These are phyloP conservation scores for Boletellus ananas DNA, from an alignment of 768 basidiomycete species.

Conservation along the genomic window DNA sequence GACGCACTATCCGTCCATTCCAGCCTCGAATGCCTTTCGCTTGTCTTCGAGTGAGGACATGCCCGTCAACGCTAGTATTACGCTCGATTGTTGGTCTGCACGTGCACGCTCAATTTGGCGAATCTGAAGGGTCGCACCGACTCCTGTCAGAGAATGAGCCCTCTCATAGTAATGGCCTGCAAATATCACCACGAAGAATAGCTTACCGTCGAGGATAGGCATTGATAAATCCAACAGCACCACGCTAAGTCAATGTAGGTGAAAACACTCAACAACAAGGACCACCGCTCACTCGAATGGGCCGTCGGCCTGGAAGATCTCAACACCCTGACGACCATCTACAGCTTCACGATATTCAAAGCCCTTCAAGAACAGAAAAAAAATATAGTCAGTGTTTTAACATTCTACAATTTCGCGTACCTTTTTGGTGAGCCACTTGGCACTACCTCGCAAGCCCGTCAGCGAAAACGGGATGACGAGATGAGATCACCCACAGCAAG, in stretches of 20 bases:
- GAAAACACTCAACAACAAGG: neutral
- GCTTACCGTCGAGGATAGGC: constrained; percentile 84
- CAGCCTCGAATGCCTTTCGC: constrained; percentile 83
- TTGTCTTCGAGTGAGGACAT: constrained; percentile 94
- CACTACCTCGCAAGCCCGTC: constrained; percentile 28
- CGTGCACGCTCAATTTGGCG: constrained; percentile 62
- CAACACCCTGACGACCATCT: constrained; percentile 84
- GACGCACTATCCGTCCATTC: constrained; percentile 91
- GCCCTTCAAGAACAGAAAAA: constrained; percentile 39
- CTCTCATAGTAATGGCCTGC: neutral
- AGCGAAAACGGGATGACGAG: constrained; percentile 7
- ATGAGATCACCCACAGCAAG: constrained; percentile 58
- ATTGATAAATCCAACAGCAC: constrained; percentile 89
- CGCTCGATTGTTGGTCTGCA: constrained; percentile 32
- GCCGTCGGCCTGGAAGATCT: constrained; percentile 63
- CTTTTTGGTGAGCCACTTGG: constrained; percentile 67
- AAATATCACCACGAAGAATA: neutral
- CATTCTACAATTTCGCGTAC: constrained; percentile 9
- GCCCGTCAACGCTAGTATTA: constrained; percentile 87
- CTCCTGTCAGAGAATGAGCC: constrained; percentile 42
- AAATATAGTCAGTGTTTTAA: neutral
- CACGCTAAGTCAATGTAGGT: constrained; percentile 46
- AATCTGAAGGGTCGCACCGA: constrained; percentile 81
- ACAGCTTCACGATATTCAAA: constrained; percentile 75
- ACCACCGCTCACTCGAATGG: constrained; percentile 74